Conservation (phyloP, 2,329 filamentous ascomycete genomes). For the Paraphaeosphaeria minitans region DNA sequence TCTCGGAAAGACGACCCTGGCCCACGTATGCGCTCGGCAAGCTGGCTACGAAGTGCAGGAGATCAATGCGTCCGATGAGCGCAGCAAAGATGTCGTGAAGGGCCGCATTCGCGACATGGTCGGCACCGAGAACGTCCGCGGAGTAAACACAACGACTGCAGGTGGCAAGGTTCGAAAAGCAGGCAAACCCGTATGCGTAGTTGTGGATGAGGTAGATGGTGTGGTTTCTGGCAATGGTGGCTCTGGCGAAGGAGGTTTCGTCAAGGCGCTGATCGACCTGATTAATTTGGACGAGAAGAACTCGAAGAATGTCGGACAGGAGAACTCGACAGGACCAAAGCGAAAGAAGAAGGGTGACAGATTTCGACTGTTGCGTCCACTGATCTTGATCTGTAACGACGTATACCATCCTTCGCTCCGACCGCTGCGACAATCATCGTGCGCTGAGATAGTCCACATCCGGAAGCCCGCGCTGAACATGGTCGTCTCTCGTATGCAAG, state of each 20-base stretch:
- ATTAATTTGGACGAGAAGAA: conserved; percentile 88
- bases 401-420: conserved; percentile 90
- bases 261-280: conserved; percentile 92
- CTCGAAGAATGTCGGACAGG: conserved; percentile 48
- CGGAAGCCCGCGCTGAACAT: conserved; percentile 87
- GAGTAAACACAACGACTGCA: conserved; percentile 61
- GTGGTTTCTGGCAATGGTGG: conserved; percentile 79
- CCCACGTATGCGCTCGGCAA: conserved; percentile 93
- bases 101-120: conserved; percentile 89
- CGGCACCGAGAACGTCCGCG: conserved; percentile 89
- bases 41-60: conserved; percentile 96
- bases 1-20: conserved; percentile 92
- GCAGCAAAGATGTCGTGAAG: conserved; percentile 86
- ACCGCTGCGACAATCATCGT: conserved; percentile 79
- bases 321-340: conserved; percentile 41
- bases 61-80: conserved; percentile 96
- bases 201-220: conserved; percentile 96
- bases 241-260: conserved; percentile 85
- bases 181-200: conserved; percentile 86
- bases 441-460: conserved; percentile 90
- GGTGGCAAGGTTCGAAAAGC: conserved; percentile 68
- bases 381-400: conserved; percentile 97
- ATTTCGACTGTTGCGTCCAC: conserved; percentile 83
- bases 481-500: conserved; percentile 79
- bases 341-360: conserved; percentile 80